phyloP scores from a whole-genome alignment of 2,329 filamentous ascomycete species.

The Volutella citrinella region DNA sequence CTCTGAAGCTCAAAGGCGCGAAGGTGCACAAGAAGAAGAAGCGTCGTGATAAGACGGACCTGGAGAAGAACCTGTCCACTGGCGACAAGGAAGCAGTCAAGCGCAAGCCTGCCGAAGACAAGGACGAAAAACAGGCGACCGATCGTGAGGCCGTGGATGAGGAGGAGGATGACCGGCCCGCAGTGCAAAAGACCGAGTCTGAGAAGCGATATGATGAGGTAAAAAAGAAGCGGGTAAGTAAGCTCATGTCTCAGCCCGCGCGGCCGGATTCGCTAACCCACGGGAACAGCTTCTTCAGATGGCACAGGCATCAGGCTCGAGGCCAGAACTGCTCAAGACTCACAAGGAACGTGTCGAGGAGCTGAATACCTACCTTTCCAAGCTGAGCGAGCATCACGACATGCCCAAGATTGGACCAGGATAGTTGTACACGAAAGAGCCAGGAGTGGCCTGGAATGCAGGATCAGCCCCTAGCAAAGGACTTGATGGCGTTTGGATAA shows the following conservation, averaged over 20 bases:
- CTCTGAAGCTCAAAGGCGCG: constrained; percentile 80
- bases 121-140: constrained; percentile 27
- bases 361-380: constrained; percentile 88
- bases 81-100: constrained; percentile 23
- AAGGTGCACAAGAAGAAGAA: constrained; percentile 63
- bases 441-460: neutral
- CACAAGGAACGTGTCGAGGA: constrained; percentile 97
- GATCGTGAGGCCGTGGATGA: constrained; percentile 30
- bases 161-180: constrained; percentile 27
- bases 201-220: constrained; percentile 79
- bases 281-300: constrained; percentile 71
- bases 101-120: constrained; percentile 14
- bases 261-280: constrained; percentile 2
- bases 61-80: constrained; percentile 45
- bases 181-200: constrained; percentile 71
- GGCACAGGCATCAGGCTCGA: constrained; percentile 55
- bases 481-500: too few species aligned
- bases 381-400: constrained; percentile 94
- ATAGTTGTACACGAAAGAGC: constrained; percentile 26
- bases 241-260: neutral
- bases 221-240: constrained; percentile 72
- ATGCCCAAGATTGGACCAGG: constrained; percentile 73
- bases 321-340: constrained; percentile 83
- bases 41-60: constrained; percentile 48
- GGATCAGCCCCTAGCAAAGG: too few species aligned